Evolutionary conservation across 2,329 filamentous ascomycete genomes (phyloP).

Genomic region (Cercospora brassicicola): DNA sequence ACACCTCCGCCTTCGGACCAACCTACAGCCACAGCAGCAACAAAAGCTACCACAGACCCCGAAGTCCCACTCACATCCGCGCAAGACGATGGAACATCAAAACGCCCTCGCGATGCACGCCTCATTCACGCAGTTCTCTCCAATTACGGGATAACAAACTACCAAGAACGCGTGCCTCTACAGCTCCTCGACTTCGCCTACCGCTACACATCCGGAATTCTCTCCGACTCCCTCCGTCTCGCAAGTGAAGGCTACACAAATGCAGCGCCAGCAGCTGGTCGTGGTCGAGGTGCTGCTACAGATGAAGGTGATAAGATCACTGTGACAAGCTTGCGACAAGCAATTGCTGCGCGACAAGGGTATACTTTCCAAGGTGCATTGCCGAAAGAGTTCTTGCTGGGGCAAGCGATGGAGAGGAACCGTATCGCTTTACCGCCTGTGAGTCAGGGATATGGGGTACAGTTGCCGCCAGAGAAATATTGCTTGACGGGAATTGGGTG

Average conservation of each 20-base stretch:
- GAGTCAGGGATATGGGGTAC: constrained; percentile 58
- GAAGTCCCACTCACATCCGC: constrained; percentile 37
- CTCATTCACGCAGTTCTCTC: constrained; percentile 78
- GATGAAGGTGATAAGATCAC: constrained; percentile 57
- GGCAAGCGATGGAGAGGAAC: constrained; percentile 71
- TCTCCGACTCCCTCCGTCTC: constrained; percentile 70
- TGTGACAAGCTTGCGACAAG: constrained; percentile 68
- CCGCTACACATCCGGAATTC: constrained; percentile 71
- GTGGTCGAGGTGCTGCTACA: constrained; percentile 34
- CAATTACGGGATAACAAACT: constrained; percentile 74
- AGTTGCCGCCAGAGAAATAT: constrained; percentile 63
- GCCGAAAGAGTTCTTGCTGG: constrained; percentile 74
- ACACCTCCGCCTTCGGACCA: constrained; percentile 35
- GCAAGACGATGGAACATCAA: constrained; percentile 41
- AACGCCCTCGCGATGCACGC: constrained; percentile 73
- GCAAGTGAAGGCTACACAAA: constrained; percentile 65
- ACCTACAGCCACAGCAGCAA: constrained; percentile 22
- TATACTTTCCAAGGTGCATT: constrained; percentile 66
- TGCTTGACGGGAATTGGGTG: constrained; percentile 59
- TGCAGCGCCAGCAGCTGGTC: constrained; percentile 26
- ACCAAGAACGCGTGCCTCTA: constrained; percentile 78
- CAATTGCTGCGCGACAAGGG: constrained; percentile 66
- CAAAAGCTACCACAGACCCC: constrained; percentile 24
- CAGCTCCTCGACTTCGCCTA: constrained; percentile 85
- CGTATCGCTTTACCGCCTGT: constrained; percentile 61